These are phyloP conservation scores for Melanomma pulvis-pyrius DNA, from an alignment of 495 filamentous ascomycete genomes.

Conservation along the genomic window DNA sequence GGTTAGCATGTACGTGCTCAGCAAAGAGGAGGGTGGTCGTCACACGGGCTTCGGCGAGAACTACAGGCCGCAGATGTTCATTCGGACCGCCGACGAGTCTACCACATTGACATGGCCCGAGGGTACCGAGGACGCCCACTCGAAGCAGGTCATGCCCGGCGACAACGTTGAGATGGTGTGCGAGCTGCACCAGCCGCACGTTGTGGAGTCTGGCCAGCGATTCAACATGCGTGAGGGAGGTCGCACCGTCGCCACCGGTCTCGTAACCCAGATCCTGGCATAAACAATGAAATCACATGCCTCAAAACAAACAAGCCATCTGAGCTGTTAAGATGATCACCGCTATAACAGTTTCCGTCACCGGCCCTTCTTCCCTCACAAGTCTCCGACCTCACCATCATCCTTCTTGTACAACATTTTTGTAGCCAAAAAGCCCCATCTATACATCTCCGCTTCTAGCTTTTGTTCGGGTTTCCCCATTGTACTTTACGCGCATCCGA, in stretches of 20 bases:
- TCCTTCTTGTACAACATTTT: conserved; percentile 12
- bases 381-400: background rate
- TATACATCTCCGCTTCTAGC: background rate
- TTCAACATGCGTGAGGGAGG: conserved; percentile 98
- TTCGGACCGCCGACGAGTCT: conserved; percentile 91
- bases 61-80: conserved; percentile 93
- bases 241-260: conserved; percentile 49
- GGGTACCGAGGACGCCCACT: conserved; percentile 63
- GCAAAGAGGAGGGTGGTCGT: conserved; percentile 95
- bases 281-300: conserved; percentile 5
- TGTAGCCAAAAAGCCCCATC: background rate
- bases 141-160: conserved; percentile 89
- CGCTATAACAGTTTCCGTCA: background rate
- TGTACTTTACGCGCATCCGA: background rate
- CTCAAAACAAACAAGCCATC: too few species aligned
- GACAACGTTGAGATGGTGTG: conserved; percentile 98
- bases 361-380: background rate
- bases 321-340: background rate
- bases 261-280: conserved; percentile 32
- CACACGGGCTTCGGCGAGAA: conserved; percentile 91
- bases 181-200: conserved; percentile 76
- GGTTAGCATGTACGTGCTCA: conserved; percentile 92
- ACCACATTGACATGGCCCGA: conserved; percentile 80
- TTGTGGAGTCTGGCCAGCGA: conserved; percentile 84
- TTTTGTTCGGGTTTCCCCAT: background rate